phyloP scores from a whole-genome alignment of 257 asterid genomes.

The Ilex asprella region DNA sequence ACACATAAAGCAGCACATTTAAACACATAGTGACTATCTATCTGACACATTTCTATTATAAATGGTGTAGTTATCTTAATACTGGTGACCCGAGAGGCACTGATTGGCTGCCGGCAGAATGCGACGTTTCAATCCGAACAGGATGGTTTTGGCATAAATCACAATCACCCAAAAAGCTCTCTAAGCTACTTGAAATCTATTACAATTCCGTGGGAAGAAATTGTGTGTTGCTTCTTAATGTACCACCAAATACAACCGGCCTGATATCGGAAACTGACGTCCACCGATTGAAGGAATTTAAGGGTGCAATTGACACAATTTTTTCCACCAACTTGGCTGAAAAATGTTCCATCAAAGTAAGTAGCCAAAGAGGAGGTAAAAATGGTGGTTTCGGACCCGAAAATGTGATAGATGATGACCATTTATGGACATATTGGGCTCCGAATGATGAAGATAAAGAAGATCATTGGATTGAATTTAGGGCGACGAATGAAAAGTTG shows the following conservation, averaged over 20 bases:
- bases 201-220: conserved; percentile 93
- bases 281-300: conserved; percentile 44
- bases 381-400: conserved; percentile 47
- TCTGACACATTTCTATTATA: not conserved
- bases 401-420: conserved; percentile 61
- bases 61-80: conserved; percentile 59
- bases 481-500: conserved; percentile 23
- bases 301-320: conserved; percentile 50
- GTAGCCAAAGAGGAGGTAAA: conserved; percentile 69
- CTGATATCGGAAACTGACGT: conserved; percentile 61
- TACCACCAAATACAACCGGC: conserved; percentile 81
- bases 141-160: conserved; percentile 98
- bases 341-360: conserved; percentile 33
- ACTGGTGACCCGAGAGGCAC: conserved; percentile 77
- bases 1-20: too few species aligned
- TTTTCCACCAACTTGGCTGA: conserved; percentile 49
- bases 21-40: too few species aligned
- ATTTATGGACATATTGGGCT: conserved; percentile 87
- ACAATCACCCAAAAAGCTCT: conserved; percentile 55
- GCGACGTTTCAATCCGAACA: conserved; percentile 76
- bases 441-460: conserved; percentile 40
- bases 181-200: conserved; percentile 55
- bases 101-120: conserved; percentile 88
- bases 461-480: conserved; percentile 60
- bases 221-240: conserved; percentile 72